Evolutionary conservation across 768 basidiomycete species (phyloP), one percentile per base, ranked within the genome.

Genomic region (Rossbeevera mucosa): DNA sequence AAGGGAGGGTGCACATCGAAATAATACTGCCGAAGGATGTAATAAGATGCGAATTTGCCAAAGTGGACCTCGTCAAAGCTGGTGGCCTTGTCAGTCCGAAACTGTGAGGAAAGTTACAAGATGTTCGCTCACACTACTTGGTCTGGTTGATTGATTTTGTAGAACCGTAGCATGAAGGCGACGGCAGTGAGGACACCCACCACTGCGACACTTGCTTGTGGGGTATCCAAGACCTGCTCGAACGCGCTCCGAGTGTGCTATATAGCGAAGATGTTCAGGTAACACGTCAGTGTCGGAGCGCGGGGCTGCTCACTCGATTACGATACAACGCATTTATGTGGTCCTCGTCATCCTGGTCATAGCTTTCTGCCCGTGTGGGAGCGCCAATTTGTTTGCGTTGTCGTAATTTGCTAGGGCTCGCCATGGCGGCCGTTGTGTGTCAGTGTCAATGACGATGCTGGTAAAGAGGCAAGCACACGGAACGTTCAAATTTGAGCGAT

Each of bases 1-100:
- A 98, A 82, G 2, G 96, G 96, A 31, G 96, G 96, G 64, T 99
- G 96, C 7, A 99, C 95, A 67, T 99, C 96, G 76, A 99, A 99
- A 73, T 98, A 98, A 75, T 97, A 99, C 71, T 96, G 83, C 58
- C 95, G 80, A 43, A 74, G 74, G 65, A 98, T 85, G 71, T 99
- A 99, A 71, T 93, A 90, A 5, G 91, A 83, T 12, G 96, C 94
- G 67, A 99, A 99, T 71, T 97, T 96, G 56, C 95, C 95, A 66
- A 98, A 98, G 66, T 98, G 95, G 12, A 97, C 95, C 72, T 98
- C 94, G 67, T 97, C 94, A 65, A 97, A 97, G 44, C 92, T 94
- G 60, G 31, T 42, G 46, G 22, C 44, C 4, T 47, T 30, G 41
- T 57, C 44, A 56, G 51, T 48, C 47, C 33, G 16, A 30, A 53